These are phyloP conservation scores for Colletotrichum paranaense DNA, from an alignment of 2,329 filamentous ascomycete species.

Conservation along the genomic window DNA sequence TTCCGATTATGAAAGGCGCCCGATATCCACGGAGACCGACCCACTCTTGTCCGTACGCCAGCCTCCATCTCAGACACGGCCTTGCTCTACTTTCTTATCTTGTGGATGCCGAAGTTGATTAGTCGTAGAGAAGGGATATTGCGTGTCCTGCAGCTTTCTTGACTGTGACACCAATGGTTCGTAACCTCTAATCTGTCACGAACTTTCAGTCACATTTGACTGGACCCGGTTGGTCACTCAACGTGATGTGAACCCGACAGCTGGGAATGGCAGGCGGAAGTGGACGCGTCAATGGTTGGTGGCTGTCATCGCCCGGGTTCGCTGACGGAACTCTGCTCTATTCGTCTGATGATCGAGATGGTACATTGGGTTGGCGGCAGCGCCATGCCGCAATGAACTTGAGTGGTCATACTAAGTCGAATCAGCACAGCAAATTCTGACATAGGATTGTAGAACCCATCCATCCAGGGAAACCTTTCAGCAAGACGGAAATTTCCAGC, in stretches of 20 bases:
- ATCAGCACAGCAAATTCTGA: neutral
- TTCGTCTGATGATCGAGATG: neutral
- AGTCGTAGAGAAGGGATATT: neutral
- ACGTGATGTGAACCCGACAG: neutral
- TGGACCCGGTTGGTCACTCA: neutral
- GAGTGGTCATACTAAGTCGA: neutral
- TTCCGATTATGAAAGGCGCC: neutral
- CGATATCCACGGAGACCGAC: neutral
- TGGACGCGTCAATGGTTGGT: neutral
- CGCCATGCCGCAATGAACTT: neutral
- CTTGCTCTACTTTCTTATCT: neutral
- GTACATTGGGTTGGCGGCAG: neutral
- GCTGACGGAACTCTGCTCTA: neutral
- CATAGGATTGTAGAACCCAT: neutral
- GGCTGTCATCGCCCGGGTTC: neutral
- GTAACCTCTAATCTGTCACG: conserved; percentile 11
- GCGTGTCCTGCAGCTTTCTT: neutral
- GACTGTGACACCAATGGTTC: conserved; percentile 5
- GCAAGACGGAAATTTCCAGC: neutral
- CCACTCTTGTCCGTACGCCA: neutral
- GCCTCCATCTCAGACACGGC: neutral
- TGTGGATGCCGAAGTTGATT: neutral
- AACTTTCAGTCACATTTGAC: neutral
- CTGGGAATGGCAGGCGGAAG: conserved; percentile 9
- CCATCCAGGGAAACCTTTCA: neutral